Evolutionary conservation across 352 stramenopile species (phyloP).

Genomic region (Globisporangium paroecandrum): DNA sequence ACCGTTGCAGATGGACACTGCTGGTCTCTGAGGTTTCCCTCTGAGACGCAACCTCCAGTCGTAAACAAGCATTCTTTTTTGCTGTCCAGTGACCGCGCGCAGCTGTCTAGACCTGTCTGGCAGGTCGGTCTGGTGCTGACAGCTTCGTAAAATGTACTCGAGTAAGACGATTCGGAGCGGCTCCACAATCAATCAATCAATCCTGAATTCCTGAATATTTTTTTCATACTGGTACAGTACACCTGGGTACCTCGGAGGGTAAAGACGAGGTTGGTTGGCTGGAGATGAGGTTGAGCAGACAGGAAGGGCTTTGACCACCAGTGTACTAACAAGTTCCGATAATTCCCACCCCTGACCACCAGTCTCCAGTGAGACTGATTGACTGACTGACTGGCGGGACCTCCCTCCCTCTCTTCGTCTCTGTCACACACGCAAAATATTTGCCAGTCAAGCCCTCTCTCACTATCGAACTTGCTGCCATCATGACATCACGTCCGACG

Average conservation of each 20-base stretch:
- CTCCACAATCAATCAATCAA: too few relatives aligned
- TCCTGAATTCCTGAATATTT: background rate
- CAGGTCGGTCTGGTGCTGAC: too few relatives aligned
- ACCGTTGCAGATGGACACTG: background rate
- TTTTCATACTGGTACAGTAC: background rate
- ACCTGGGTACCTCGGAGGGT: background rate
- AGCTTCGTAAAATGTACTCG: too few relatives aligned
- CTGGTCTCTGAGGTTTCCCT: background rate
- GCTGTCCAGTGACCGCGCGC: background rate
- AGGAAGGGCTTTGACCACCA: background rate
- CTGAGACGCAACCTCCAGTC: background rate
- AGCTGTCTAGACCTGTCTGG: background rate
- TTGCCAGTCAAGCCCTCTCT: background rate
- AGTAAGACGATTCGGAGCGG: too few relatives aligned
- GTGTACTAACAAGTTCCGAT: background rate
- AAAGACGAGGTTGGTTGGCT: background rate
- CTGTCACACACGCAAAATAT: background rate
- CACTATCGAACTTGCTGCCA: background rate
- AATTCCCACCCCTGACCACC: background rate
- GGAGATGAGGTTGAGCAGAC: background rate
- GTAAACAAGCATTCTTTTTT: background rate
- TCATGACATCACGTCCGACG: background rate
- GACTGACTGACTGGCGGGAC: background rate
- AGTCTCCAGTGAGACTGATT: too few relatives aligned
- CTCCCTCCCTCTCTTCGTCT: background rate